A percentile compares a stretch with the other conserved stretches of the same genome.
phyloP scores from a whole-genome alignment of 352 stramenopile genomes.

The Blastocystis hominis region DNA sequence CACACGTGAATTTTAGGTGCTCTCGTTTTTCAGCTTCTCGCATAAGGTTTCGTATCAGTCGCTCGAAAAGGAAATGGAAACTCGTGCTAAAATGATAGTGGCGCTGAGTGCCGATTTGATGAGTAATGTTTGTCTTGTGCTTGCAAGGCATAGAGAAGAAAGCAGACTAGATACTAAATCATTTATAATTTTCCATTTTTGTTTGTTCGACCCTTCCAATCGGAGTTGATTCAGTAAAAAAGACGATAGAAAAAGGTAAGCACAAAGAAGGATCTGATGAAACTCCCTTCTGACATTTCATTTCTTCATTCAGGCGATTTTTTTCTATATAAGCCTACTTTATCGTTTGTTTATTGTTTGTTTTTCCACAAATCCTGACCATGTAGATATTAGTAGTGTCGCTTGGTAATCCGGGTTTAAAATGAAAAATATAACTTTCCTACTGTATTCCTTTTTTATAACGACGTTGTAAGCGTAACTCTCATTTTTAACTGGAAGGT shows the following conservation, averaged over 20 bases:
- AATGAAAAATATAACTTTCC: not conserved
- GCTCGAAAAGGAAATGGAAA: conserved; percentile 20
- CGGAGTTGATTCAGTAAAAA: too few species aligned
- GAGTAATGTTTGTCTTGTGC: not conserved
- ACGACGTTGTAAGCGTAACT: not conserved
- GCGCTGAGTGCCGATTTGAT: not conserved
- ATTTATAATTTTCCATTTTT: not conserved
- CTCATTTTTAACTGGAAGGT: not conserved
- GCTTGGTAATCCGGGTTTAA: not conserved
- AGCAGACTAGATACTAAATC: not conserved
- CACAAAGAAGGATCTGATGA: not conserved
- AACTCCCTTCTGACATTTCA: not conserved
- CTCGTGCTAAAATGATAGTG: not conserved
- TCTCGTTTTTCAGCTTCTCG: not conserved
- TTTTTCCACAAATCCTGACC: not conserved
- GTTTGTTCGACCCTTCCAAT: not conserved
- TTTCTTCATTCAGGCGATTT: not conserved
- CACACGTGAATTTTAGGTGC: not conserved
- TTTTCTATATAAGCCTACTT: not conserved
- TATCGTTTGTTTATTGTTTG: not conserved
- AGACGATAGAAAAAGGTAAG: not conserved
- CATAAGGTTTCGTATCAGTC: not conserved
- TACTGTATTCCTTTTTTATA: conserved; percentile 34
- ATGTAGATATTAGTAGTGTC: too few species aligned
- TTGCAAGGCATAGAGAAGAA: not conserved